Percentiles rank a stretch among this genome's conserved stretches.
phyloP scores from a whole-genome alignment of 1,284 basidiomycete genomes.

The Apiotrichum montevideense region DNA sequence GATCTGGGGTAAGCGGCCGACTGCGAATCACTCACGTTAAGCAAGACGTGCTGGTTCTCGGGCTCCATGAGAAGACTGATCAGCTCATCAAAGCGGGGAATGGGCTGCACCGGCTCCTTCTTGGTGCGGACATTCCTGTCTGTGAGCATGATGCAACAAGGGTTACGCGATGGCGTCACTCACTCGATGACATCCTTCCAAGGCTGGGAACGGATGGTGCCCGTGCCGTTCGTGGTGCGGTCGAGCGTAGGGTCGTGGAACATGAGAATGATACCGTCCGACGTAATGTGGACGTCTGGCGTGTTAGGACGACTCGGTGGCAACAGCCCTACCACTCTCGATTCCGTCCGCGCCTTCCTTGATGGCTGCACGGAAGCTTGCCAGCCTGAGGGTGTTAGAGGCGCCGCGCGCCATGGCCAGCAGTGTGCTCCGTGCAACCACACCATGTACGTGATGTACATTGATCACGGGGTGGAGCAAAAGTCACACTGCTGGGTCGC shows the following conservation, averaged over 20 bases:
- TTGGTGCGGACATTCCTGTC: conserved; percentile 65
- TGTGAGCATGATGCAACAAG: conserved; percentile 6
- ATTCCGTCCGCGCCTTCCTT: conserved; percentile 88
- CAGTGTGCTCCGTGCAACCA: no score
- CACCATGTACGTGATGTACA: no score
- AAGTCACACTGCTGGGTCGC: no score
- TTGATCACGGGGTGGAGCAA: no score
- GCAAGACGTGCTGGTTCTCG: conserved; percentile 61
- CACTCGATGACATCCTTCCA: conserved; percentile 47
- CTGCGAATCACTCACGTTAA: conserved; percentile 55
- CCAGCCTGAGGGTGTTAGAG: conserved; percentile 55
- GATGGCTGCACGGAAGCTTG: conserved; percentile 88
- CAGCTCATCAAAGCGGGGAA: conserved; percentile 82
- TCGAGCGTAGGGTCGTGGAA: conserved; percentile 79
- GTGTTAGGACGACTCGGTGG: background rate
- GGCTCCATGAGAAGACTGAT: conserved; percentile 69
- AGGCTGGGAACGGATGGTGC: conserved; percentile 50
- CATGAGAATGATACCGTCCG: conserved; percentile 87
- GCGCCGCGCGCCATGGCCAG: background rate
- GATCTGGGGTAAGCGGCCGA: conserved; percentile 47
- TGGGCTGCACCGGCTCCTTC: conserved; percentile 74
- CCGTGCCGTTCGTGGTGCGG: conserved; percentile 54
- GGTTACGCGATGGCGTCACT: conserved; percentile 6
- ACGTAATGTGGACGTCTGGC: conserved; percentile 90
- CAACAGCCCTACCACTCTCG: conserved; percentile 56